Evolutionary conservation across 23 red algal species (phyloP).

Genomic region (Agarophyton chilense): DNA sequence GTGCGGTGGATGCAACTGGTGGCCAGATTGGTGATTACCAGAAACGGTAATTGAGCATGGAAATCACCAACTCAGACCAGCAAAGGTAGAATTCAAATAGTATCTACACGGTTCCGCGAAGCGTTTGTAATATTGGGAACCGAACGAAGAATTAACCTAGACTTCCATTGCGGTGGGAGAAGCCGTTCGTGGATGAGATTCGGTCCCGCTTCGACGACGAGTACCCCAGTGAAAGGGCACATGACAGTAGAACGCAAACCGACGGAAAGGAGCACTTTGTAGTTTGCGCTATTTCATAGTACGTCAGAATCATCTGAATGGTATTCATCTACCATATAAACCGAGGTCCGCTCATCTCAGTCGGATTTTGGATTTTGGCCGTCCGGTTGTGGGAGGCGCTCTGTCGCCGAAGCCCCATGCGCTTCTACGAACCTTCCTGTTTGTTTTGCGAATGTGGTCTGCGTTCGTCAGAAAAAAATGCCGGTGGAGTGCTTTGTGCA

Average conservation of each 20-base stretch:
- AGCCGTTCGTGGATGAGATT: not conserved
- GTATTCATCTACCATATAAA: not conserved
- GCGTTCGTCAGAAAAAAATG: not conserved
- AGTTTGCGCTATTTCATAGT: not conserved
- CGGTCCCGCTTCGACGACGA: slow-evolving; percentile 1
- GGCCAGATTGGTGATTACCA: not conserved
- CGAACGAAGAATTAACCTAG: not conserved
- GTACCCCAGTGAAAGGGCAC: not conserved
- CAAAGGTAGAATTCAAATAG: not conserved
- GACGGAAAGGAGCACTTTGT: not conserved
- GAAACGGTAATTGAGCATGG: not conserved
- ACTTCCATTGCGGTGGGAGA: not conserved
- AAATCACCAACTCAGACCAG: not conserved
- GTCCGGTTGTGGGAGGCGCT: too few species aligned
- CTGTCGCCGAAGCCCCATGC: not conserved
- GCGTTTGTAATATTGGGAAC: not conserved
- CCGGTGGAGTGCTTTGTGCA: too few species aligned
- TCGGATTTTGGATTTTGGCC: too few species aligned
- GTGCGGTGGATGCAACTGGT: not conserved
- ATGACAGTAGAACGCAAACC: not conserved
- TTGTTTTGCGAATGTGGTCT: not conserved
- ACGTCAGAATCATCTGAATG: not conserved
- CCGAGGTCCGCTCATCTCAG: not conserved
- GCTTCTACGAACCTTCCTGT: not conserved
- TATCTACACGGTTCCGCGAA: not conserved